Conservation (phyloP, 2,329 filamentous ascomycete species). For the Exophiala sp. region DNA sequence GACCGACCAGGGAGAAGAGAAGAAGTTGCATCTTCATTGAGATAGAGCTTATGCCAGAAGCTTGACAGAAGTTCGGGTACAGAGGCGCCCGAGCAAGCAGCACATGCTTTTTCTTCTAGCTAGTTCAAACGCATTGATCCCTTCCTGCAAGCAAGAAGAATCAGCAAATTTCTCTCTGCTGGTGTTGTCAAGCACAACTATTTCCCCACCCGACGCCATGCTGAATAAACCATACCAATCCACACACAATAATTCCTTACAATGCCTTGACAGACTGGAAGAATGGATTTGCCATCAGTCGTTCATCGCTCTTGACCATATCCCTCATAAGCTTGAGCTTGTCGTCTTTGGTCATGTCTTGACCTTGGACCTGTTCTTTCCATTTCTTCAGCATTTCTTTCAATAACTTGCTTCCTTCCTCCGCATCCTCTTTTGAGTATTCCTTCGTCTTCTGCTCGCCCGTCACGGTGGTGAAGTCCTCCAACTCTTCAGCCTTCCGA, state of each 20-base stretch:
- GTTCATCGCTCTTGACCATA: constrained; percentile 70
- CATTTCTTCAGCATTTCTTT: constrained; percentile 80
- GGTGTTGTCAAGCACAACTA: no score
- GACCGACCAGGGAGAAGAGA: no score
- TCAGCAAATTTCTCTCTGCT: no score
- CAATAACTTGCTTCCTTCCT: constrained; percentile 78
- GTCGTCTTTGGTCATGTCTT: constrained; percentile 64
- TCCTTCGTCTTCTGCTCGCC: constrained; percentile 45
- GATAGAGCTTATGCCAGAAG: no score
- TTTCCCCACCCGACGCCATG: constrained; percentile 6
- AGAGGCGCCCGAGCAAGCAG: no score
- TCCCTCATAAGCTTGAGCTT: constrained; percentile 76
- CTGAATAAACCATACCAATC: neutral
- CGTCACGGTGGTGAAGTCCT: constrained; percentile 83
- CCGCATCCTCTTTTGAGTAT: constrained; percentile 80
- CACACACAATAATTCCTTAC: constrained; percentile 25
- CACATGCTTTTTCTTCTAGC: no score
- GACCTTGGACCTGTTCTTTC: constrained; percentile 69
- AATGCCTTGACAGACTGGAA: constrained; percentile 49
- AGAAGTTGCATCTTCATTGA: no score
- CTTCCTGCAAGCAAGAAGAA: no score
- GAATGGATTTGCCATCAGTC: constrained; percentile 55
- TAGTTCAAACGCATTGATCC: no score
- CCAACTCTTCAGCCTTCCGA: constrained; percentile 94
- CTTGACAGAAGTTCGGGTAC: no score